Evolutionary conservation across 495 filamentous ascomycete species (phyloP).

Genomic region (Aspergillus bridgeri): DNA sequence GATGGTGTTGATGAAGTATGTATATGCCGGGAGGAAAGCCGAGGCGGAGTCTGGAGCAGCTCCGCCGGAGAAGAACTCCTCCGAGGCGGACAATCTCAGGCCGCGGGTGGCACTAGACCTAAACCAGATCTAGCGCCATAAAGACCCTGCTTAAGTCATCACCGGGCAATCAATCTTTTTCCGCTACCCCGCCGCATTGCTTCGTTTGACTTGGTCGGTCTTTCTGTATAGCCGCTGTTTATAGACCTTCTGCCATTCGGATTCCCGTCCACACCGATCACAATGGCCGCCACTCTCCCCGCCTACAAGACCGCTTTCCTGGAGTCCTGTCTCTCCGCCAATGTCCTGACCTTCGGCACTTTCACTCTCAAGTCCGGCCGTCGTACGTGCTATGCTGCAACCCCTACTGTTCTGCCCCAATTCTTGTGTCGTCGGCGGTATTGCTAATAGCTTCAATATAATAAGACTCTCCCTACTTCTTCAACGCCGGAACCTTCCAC

Average conservation of each 20-base stretch:
- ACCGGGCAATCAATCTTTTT: background rate
- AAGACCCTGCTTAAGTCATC: background rate
- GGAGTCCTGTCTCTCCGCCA: slow-evolving; percentile 63
- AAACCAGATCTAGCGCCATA: background rate
- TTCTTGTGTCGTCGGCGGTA: background rate
- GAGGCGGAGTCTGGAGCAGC: background rate
- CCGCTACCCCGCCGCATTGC: background rate
- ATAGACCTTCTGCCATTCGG: no score
- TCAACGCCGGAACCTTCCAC: slow-evolving; percentile 89
- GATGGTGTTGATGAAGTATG: background rate
- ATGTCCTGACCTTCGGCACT: slow-evolving; percentile 81
- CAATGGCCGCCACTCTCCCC: slow-evolving; percentile 21
- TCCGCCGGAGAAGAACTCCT: background rate
- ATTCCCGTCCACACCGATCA: background rate
- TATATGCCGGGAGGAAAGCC: background rate
- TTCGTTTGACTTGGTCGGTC: no score
- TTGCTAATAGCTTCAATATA: background rate
- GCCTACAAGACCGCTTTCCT: slow-evolving; percentile 68
- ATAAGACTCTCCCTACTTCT: slow-evolving; percentile 88
- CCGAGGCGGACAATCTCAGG: background rate
- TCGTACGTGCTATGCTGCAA: background rate
- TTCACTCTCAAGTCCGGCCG: slow-evolving; percentile 91
- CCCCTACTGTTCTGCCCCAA: background rate
- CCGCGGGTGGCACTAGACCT: background rate
- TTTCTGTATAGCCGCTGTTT: no score